A percentile compares a stretch with the other conserved stretches of the same genome.
Conservation (phyloP, 2,329 filamentous ascomycete genomes). For the Stenocarpella maydis region DNA sequence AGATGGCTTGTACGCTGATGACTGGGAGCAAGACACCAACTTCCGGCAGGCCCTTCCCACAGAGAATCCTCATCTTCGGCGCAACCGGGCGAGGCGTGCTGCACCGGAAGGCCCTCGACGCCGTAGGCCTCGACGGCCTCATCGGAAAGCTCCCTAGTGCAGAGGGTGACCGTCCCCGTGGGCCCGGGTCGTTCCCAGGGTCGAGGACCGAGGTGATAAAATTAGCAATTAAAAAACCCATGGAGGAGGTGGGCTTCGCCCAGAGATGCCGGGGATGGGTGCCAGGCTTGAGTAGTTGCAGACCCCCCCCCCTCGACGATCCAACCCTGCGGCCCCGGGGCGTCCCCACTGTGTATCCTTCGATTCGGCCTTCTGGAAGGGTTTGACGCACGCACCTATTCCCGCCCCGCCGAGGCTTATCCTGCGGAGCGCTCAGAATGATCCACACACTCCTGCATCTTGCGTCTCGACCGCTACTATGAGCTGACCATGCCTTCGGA, state of each 20-base stretch:
- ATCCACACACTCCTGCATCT: slow-evolving; percentile 35
- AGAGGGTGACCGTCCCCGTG: slow-evolving; percentile 23
- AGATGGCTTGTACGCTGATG: not conserved
- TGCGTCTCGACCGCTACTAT: slow-evolving; percentile 34
- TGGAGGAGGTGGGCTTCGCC: slow-evolving; percentile 1
- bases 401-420: slow-evolving; percentile 25
- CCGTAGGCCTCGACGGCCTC: slow-evolving; percentile 5
- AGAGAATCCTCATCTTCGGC: not conserved
- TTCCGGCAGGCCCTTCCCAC: not conserved
- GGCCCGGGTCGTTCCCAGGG: slow-evolving; percentile 24
- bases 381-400: slow-evolving; percentile 31
- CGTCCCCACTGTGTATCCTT: slow-evolving; percentile 25
- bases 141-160: slow-evolving; percentile 16
- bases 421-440: slow-evolving; percentile 21
- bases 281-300: slow-evolving; percentile 8
- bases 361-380: slow-evolving; percentile 34
- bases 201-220: slow-evolving; percentile 29
- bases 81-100: not conserved
- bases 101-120: slow-evolving; percentile 14
- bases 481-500: slow-evolving; percentile 23
- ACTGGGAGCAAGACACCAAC: not conserved
- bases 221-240: slow-evolving; percentile 32
- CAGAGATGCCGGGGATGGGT: not conserved
- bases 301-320: slow-evolving; percentile 18
- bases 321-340: not conserved